These are phyloP conservation scores for Ceratobasidium sp. DNA, from an alignment of 1,284 basidiomycete species.

Conservation along the genomic window DNA sequence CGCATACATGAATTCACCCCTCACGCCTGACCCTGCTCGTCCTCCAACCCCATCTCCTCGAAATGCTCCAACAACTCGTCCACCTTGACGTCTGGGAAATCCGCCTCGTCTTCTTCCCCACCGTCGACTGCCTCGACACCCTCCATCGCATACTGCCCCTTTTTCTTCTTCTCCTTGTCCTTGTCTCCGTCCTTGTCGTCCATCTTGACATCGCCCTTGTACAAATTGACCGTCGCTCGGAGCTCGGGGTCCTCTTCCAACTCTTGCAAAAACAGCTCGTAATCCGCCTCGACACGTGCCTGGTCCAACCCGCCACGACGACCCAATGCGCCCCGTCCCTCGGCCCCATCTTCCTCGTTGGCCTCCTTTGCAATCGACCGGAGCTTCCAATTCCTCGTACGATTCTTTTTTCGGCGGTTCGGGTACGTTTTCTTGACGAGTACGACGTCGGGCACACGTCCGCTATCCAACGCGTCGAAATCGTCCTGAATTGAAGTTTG, in stretches of 20 bases:
- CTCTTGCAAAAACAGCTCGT: conserved; percentile 94
- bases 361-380: conserved; percentile 94
- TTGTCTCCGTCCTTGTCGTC: conserved; percentile 64
- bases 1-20: background rate
- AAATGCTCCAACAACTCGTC: conserved; percentile 93
- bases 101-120: conserved; percentile 65
- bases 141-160: conserved; percentile 46
- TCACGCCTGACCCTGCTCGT: conserved; percentile 41
- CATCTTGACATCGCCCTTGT: too few species aligned
- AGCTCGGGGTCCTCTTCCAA: conserved; percentile 97
- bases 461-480: conserved; percentile 76
- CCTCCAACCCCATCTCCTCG: conserved; percentile 59
- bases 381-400: conserved; percentile 86
- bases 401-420: conserved; percentile 89
- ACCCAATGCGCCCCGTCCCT: conserved; percentile 81
- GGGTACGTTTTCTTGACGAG: conserved; percentile 97
- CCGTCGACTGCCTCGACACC: conserved; percentile 47
- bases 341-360: conserved; percentile 79
- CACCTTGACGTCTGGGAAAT: conserved; percentile 88
- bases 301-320: conserved; percentile 89
- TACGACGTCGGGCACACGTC: conserved; percentile 87
- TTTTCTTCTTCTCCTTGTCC: conserved; percentile 68
- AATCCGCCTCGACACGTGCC: conserved; percentile 95
- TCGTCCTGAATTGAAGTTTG: conserved; percentile 94
- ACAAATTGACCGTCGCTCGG: conserved; percentile 87